Conservation (phyloP, 78 protist genomes). For the Tieghemostelium lacteum region DNA sequence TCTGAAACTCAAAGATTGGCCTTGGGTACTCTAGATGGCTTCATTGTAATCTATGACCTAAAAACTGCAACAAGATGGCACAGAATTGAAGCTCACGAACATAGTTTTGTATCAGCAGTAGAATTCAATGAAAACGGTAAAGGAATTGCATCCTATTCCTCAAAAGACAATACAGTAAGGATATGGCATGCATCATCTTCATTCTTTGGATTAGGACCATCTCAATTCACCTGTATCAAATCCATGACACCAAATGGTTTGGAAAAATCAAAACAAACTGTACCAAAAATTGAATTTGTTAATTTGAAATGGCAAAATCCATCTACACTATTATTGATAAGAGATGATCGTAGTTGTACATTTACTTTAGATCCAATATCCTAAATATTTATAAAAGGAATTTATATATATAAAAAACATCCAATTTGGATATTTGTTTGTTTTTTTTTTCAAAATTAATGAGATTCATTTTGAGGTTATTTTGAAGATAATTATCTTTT, state of each 20-base stretch:
- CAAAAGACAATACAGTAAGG: constrained; percentile 41
- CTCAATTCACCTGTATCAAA: constrained; percentile 46
- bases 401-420: too few relatives aligned
- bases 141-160: constrained; percentile 37
- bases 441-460: too few relatives aligned
- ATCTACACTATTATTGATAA: constrained; percentile 4
- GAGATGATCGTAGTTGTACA: constrained; percentile 35
- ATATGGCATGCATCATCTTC: constrained; percentile 55
- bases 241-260: constrained; percentile 2
- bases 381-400: too few relatives aligned
- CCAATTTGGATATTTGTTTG: too few relatives aligned
- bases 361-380: constrained; percentile 14
- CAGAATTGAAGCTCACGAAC: constrained; percentile 66
- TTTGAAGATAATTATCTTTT: too few relatives aligned
- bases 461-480: too few relatives aligned
- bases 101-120: constrained; percentile 27
- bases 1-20: constrained; percentile 86
- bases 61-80: constrained; percentile 89
- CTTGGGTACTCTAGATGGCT: constrained; percentile 86
- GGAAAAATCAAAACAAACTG: background rate
- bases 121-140: constrained; percentile 70
- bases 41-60: constrained; percentile 86
- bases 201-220: constrained; percentile 42
- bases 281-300: constrained; percentile 55
- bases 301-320: constrained; percentile 31